Base-by-base conservation (phyloP, 805 yeast genomes). In the Metschnikowia cubensis region DNA sequence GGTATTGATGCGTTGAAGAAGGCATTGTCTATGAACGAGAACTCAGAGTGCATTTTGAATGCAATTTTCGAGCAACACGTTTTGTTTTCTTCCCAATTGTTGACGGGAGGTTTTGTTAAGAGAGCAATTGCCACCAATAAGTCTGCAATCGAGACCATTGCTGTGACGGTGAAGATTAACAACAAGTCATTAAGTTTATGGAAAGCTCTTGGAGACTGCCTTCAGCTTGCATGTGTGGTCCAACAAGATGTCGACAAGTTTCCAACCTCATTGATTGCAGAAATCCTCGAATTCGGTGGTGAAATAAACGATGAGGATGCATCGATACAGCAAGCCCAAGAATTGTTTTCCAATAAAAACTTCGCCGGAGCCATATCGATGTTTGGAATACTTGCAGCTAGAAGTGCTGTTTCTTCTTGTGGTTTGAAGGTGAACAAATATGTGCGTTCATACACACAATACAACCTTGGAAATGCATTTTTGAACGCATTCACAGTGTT, bases 381-480 rank as follows among this genome's bases (percentile, higher is more conserved):
- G 22, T 64, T 80, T 11, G 63, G 77, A 45, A 70, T 84, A 2
- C 60, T 80, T 25, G 61, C 82, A 0, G 71, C 80, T 4, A 72
- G 76, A 50, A 75, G 74, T 8, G 81, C 83, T 2, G 52, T 77
- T 2, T 48, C 55, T 4, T 50, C 59, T 3, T 51, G 80, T 1
- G 68, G 79, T 0, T 53, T 60, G 1, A 68, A 73, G 32, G 53
- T 68, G 0, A 63, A 82, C 21, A 78, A 81, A 59, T 68, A 79
- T 11, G 63, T 85, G 18, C 69, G 81, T 40, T 77, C 94, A 0
- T 72, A 83, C 8, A 57, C 70, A 4, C 64, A 79, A 66, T 87
- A 79, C 66, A 91, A 94, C 60, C 67, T 89, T 33, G 97, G 96
- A 1, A 65, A 85, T 13, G 73, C 87, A 0, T 81, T 82, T 52